Evolutionary conservation across 1,284 basidiomycete species (phyloP).

Genomic region (Ustilago vetiveriae): DNA sequence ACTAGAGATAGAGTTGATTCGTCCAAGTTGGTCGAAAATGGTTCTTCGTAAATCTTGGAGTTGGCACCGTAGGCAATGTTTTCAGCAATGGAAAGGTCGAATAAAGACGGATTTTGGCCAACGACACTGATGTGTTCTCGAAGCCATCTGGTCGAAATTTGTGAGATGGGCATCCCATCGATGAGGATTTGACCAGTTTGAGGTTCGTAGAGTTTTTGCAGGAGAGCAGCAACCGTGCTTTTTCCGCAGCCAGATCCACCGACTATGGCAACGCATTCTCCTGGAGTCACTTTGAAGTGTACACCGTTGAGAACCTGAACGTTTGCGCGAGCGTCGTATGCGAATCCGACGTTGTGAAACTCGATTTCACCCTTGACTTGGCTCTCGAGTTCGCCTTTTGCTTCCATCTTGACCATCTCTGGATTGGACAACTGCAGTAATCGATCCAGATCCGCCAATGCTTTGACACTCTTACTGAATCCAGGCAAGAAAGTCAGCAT

Average conservation of each 20-base stretch:
- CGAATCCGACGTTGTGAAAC: slow-evolving; percentile 56
- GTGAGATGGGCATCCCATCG: slow-evolving; percentile 27
- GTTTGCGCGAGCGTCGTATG: slow-evolving; percentile 35
- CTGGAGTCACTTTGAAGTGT: slow-evolving; percentile 33
- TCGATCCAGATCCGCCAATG: slow-evolving; percentile 79
- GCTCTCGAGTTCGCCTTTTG: slow-evolving; percentile 6
- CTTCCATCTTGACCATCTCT: background rate
- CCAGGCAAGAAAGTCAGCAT: slow-evolving; percentile 77
- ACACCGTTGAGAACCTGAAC: slow-evolving; percentile 40
- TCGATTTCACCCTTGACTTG: slow-evolving; percentile 33
- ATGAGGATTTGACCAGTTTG: slow-evolving; percentile 36
- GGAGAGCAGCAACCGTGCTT: slow-evolving; percentile 56
- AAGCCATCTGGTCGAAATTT: slow-evolving; percentile 36
- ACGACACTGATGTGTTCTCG: slow-evolving; percentile 61
- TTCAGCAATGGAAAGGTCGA: slow-evolving; percentile 52
- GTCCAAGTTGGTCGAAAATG: background rate
- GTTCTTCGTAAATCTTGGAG: slow-evolving; percentile 16
- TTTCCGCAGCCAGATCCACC: slow-evolving; percentile 63
- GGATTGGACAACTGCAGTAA: slow-evolving; percentile 70
- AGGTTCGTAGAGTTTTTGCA: slow-evolving; percentile 64
- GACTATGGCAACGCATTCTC: slow-evolving; percentile 64
- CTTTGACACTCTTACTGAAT: slow-evolving; percentile 67
- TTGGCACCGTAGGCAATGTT: slow-evolving; percentile 59
- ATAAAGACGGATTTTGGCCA: slow-evolving; percentile 52
- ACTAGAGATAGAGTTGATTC: slow-evolving; percentile 70